These are phyloP conservation scores for Trichosanthes cucumerina DNA, from an alignment of 306 rosid genomes.

Conservation along the genomic window DNA sequence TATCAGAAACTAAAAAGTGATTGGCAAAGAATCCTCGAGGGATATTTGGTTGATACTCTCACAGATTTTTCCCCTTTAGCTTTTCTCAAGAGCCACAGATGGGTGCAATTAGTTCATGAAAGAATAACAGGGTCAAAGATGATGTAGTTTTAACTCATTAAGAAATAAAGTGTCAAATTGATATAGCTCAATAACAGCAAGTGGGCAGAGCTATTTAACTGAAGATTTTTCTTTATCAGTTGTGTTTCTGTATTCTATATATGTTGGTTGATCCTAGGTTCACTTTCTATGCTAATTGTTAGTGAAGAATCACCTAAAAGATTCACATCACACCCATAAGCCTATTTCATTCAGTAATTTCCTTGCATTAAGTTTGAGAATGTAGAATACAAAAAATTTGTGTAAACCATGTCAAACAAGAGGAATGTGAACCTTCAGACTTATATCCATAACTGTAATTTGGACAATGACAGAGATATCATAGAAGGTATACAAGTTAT, in stretches of 20 bases:
- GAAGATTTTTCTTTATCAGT: not conserved
- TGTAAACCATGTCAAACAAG: slow-evolving; percentile 3
- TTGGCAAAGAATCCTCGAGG: not conserved
- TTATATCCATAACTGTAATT: not conserved
- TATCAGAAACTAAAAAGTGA: not conserved
- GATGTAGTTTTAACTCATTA: not conserved
- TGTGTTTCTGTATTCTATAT: not conserved
- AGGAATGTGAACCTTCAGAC: slow-evolving; percentile 1
- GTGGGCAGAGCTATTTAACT: not conserved
- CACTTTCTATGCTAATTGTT: not conserved
- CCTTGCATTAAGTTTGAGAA: not conserved
- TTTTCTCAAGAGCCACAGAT: not conserved
- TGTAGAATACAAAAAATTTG: not conserved
- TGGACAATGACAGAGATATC: not conserved
- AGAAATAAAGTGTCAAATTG: not conserved
- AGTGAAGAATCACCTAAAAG: not conserved
- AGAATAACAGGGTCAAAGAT: not conserved
- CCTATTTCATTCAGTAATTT: not conserved
- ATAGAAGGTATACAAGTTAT: not conserved
- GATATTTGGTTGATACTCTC: not conserved
- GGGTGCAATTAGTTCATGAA: not conserved
- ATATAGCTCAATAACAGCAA: not conserved
- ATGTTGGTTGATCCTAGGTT: not conserved
- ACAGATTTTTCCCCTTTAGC: not conserved
- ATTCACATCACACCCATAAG: not conserved